Percentiles rank a stretch among this genome's conserved stretches.
phyloP scores from a whole-genome alignment of 805 yeast genomes.

The Henningerozyma blattae region DNA sequence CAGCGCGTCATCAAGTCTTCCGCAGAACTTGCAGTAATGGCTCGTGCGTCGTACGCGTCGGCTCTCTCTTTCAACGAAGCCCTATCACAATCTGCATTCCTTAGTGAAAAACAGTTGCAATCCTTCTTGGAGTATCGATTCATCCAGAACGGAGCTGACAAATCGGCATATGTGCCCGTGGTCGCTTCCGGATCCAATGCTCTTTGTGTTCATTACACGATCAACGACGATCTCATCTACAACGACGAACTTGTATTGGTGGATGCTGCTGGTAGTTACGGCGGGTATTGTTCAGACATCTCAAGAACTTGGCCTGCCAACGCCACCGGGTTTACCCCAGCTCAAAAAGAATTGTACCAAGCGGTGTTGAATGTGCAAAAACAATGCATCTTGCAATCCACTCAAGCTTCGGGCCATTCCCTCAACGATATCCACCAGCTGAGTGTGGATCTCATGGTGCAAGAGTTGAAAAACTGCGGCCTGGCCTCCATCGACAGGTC shows the following conservation, averaged over 20 bases:
- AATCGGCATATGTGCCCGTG: conserved; percentile 86
- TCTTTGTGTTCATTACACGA: conserved; percentile 82
- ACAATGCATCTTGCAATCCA: conserved; percentile 61
- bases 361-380: conserved; percentile 80
- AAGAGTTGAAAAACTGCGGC: conserved; percentile 65
- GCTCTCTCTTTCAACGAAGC: conserved; percentile 79
- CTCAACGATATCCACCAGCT: conserved; percentile 65
- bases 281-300: conserved; percentile 93
- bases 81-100: conserved; percentile 44
- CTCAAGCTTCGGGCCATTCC: conserved; percentile 37
- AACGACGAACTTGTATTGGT: conserved; percentile 77
- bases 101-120: conserved; percentile 66
- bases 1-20: conserved; percentile 60
- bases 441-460: conserved; percentile 46
- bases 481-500: conserved; percentile 38
- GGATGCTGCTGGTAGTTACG: conserved; percentile 89
- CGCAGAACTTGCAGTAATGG: conserved; percentile 67
- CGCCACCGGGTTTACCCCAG: conserved; percentile 49
- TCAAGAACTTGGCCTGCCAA: conserved; percentile 93
- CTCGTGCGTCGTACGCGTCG: conserved; percentile 71
- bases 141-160: conserved; percentile 78
- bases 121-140: conserved; percentile 76
- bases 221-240: conserved; percentile 74
- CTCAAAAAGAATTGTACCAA: conserved; percentile 80
- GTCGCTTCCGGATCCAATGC: conserved; percentile 92